Base-by-base conservation (phyloP, 78 protist genomes). In the Dictyostelium discoideum region DNA sequence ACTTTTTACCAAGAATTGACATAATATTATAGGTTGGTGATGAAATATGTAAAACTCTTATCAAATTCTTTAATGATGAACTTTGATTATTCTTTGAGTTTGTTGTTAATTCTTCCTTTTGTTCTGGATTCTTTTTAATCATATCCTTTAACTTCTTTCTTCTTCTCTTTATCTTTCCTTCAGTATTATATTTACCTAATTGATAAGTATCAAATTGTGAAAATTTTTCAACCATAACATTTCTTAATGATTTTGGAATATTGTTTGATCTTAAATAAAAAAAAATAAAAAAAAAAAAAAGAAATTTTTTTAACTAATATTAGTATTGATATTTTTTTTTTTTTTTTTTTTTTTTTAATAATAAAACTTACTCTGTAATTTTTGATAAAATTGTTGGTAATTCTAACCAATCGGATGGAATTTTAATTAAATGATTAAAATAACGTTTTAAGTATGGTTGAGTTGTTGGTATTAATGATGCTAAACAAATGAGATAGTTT, bases 111-210 rank as follows among this genome's bases (percentile, higher is more conserved):
- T 69, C 79, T 2, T 82, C 94, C 63, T 29, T 83, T 32, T 57
- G 60, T 57, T 63, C 63, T 67, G 90, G 85, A 65, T 78, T 67
- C 78, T 72, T 96, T 82, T 72, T 85, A 60, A 77, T 84, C 73
- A 85, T 72, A 80, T 63, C 87, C 90, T 93, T 93, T 84, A 60
- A 79, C 93, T 92, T 85, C 83, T 77, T 88, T 79, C 85, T 69
- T 93, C 96, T 98, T 81, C 78, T 26, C 94, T 96, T 96, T 67
- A 96, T 85, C 22, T 96, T 80, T 11, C 82, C 50, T 74, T 92
- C 97, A 81, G 96, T 97, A 97, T 98, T 95, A 96, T 98, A 97
- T 92, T 98, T 98, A 83, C 97, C 99, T 48, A 98, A 94, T 78
- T 92, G 97, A 93, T 96, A 97, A 65, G 90, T 93, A 84, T 96